A percentile compares a stretch with the other conserved stretches of the same genome.
Conservation (phyloP, 352 stramenopile species). For the Blastocystis sp. region DNA sequence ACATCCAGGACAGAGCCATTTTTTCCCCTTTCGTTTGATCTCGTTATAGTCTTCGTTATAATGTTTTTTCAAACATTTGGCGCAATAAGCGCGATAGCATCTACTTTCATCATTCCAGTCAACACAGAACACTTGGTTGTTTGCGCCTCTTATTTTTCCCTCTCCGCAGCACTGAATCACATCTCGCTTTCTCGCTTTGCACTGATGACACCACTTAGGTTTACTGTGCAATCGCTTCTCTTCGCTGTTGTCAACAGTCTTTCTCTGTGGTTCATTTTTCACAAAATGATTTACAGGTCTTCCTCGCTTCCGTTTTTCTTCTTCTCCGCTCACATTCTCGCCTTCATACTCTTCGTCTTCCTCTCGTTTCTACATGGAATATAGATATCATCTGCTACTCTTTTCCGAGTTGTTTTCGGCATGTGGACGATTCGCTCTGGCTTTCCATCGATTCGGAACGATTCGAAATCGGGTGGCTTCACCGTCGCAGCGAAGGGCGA, state of each 20-base stretch:
- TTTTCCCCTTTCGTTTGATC: conserved; percentile 40
- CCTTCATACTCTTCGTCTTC: conserved; percentile 35
- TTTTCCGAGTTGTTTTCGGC: too few species aligned
- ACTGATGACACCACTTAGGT: conserved; percentile 62
- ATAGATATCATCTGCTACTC: too few species aligned
- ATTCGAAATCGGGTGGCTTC: background rate
- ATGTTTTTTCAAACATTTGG: conserved; percentile 60
- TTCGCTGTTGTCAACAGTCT: background rate
- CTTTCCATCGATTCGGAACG: background rate
- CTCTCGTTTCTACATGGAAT: background rate
- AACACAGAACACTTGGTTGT: conserved; percentile 1
- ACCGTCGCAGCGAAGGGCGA: background rate
- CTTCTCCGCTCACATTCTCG: background rate
- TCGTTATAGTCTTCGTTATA: conserved; percentile 58
- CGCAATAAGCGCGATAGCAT: conserved; percentile 53
- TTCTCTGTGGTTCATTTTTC: background rate
- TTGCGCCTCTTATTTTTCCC: conserved; percentile 30
- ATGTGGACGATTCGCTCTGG: too few species aligned
- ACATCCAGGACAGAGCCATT: conserved; percentile 60
- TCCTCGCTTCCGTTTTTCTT: background rate
- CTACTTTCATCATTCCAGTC: background rate
- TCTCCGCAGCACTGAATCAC: conserved; percentile 59
- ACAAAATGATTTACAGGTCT: background rate
- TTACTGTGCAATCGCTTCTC: background rate
- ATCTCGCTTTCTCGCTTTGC: conserved; percentile 57